Percentiles rank a stretch among this genome's conserved stretches.
Conservation (phyloP, 441 rosid species). For the Euphorbia celastroides region DNA sequence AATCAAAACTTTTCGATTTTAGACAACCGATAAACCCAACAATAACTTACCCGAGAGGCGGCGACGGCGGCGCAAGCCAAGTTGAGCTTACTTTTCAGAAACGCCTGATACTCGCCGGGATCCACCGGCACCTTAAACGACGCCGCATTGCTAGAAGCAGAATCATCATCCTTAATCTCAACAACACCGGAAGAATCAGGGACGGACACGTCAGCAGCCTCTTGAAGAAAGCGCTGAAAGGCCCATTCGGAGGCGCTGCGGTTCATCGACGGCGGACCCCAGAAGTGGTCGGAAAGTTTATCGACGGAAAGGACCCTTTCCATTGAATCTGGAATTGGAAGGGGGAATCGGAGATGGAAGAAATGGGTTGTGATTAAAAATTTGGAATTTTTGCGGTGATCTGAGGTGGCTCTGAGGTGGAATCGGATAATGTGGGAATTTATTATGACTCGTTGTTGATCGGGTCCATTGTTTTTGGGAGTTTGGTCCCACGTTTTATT, state of each 20-base stretch:
- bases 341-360: background rate
- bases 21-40: background rate
- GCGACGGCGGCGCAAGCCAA: constrained; percentile 71
- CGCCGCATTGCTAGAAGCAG: constrained; percentile 7
- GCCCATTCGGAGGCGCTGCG: constrained; percentile 69
- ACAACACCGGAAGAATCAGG: constrained; percentile 28
- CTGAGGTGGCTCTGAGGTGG: constrained; percentile 30
- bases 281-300: constrained; percentile 60
- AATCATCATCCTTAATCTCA: constrained; percentile 21
- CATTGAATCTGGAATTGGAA: constrained; percentile 22
- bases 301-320: constrained; percentile 67
- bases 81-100: constrained; percentile 61
- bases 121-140: constrained; percentile 29
- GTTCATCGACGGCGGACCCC: constrained; percentile 44
- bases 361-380: background rate
- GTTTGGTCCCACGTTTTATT: background rate
- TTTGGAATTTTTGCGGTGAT: constrained; percentile 15
- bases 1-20: constrained; percentile 3
- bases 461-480: constrained; percentile 2
- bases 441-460: background rate
- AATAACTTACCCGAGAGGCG: constrained; percentile 42
- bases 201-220: constrained; percentile 32
- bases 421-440: constrained; percentile 18
- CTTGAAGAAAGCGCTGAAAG: constrained; percentile 55
- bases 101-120: constrained; percentile 46